phyloP scores from a whole-genome alignment of 2,329 filamentous ascomycete species.

The Leptosphaerulina australis region DNA sequence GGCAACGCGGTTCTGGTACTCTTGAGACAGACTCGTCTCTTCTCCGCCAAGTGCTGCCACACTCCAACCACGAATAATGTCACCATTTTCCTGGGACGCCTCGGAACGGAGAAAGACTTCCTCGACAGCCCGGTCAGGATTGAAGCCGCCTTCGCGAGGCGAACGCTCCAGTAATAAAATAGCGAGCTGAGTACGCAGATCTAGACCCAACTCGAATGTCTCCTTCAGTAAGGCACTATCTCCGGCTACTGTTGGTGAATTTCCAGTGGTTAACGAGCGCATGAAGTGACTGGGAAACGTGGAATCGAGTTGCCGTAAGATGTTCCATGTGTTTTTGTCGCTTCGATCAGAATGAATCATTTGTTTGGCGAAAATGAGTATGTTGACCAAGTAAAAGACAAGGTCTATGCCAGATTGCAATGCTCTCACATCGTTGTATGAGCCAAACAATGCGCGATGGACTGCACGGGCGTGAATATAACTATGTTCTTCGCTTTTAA shows the following conservation, averaged over 20 bases:
- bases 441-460: slow-evolving; percentile 48
- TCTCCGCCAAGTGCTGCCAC: slow-evolving; percentile 47
- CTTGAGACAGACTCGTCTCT: slow-evolving; percentile 45
- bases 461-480: slow-evolving; percentile 52
- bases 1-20: slow-evolving; percentile 44
- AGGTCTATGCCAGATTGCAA: slow-evolving; percentile 45
- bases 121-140: slow-evolving; percentile 50
- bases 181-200: slow-evolving; percentile 62
- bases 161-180: slow-evolving; percentile 52
- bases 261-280: slow-evolving; percentile 23
- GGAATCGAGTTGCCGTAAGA: slow-evolving; percentile 41
- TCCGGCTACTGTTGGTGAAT: slow-evolving; percentile 31
- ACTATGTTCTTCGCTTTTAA: slow-evolving; percentile 46
- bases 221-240: slow-evolving; percentile 50
- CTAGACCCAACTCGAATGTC: slow-evolving; percentile 58
- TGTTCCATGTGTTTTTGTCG: slow-evolving; percentile 38
- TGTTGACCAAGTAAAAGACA: slow-evolving; percentile 54
- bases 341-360: slow-evolving; percentile 43
- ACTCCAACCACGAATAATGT: slow-evolving; percentile 44
- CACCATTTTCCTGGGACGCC: slow-evolving; percentile 16
- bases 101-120: slow-evolving; percentile 50
- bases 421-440: slow-evolving; percentile 25
- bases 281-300: slow-evolving; percentile 47
- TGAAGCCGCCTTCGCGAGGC: slow-evolving; percentile 40
- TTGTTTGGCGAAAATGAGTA: slow-evolving; percentile 50